Evolutionary conservation across 2,329 filamentous ascomycete genomes (phyloP).

Genomic region (Neopestalotiopsis rosae): DNA sequence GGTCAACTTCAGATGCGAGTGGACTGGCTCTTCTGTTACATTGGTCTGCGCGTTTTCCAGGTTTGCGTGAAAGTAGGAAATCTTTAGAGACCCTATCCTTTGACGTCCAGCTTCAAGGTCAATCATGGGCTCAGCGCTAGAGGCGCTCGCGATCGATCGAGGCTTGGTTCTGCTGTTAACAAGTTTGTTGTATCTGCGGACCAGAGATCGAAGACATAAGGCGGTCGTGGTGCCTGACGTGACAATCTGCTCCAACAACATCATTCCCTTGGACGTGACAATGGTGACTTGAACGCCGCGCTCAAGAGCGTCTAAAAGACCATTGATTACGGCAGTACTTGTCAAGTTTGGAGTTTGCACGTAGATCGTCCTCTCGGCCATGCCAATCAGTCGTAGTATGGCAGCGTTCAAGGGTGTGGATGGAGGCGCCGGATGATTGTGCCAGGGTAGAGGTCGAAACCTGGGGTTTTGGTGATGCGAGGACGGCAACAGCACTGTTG

Average conservation of each 20-base stretch:
- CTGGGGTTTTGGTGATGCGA: slow-evolving; percentile 72
- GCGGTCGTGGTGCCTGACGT: slow-evolving; percentile 78
- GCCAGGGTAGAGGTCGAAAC: slow-evolving; percentile 66
- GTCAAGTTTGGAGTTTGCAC: slow-evolving; percentile 84
- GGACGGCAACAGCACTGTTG: slow-evolving; percentile 74
- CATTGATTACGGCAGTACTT: slow-evolving; percentile 65
- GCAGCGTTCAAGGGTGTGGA: slow-evolving; percentile 72
- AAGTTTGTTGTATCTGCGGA: slow-evolving; percentile 55
- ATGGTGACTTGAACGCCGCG: slow-evolving; percentile 73
- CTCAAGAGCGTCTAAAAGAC: slow-evolving; percentile 63
- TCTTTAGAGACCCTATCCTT: slow-evolving; percentile 54
- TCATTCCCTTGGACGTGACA: slow-evolving; percentile 71
- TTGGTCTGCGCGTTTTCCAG: slow-evolving; percentile 20
- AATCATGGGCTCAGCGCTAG: slow-evolving; percentile 28
- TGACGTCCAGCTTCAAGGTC: slow-evolving; percentile 50
- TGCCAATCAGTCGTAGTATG: slow-evolving; percentile 63
- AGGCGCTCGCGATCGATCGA: background rate
- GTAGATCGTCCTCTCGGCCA: slow-evolving; percentile 64
- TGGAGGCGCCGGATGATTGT: slow-evolving; percentile 55
- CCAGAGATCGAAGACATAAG: slow-evolving; percentile 64
- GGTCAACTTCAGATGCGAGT: slow-evolving; percentile 79
- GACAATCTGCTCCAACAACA: slow-evolving; percentile 80
- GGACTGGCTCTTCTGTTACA: slow-evolving; percentile 63
- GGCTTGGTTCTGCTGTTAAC: slow-evolving; percentile 19
- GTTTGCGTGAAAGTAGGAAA: slow-evolving; percentile 62